phyloP scores from a whole-genome alignment of 116 monocot genomes.

The Dioscorea cayenensis region DNA sequence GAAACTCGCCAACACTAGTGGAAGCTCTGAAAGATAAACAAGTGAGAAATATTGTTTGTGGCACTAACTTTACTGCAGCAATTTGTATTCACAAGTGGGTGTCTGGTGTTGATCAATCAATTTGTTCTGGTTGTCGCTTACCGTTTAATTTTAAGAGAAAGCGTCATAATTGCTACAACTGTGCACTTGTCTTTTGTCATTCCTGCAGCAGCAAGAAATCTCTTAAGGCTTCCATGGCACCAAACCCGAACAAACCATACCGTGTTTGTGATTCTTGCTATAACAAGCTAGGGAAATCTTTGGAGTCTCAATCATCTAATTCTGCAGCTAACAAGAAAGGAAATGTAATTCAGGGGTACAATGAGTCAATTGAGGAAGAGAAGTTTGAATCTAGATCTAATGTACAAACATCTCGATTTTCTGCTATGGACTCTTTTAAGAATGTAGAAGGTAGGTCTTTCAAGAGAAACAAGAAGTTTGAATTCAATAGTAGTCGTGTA shows the following conservation, averaged over 20 bases:
- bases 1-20: slow-evolving; percentile 69
- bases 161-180: slow-evolving; percentile 97
- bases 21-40: slow-evolving; percentile 93
- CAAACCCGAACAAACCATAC: slow-evolving; percentile 84
- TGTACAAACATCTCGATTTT: slow-evolving; percentile 56
- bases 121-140: slow-evolving; percentile 87
- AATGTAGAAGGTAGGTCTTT: slow-evolving; percentile 45
- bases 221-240: slow-evolving; percentile 92
- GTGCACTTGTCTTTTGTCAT: slow-evolving; percentile 94
- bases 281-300: slow-evolving; percentile 60
- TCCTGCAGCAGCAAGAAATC: slow-evolving; percentile 94
- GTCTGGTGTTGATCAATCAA: slow-evolving; percentile 88
- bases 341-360: slow-evolving; percentile 34
- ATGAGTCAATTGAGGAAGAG: slow-evolving; percentile 65
- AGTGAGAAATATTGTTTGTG: slow-evolving; percentile 84
- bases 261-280: slow-evolving; percentile 91
- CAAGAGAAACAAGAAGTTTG: slow-evolving; percentile 85
- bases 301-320: slow-evolving; percentile 56
- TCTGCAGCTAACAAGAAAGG: slow-evolving; percentile 49
- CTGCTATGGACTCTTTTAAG: slow-evolving; percentile 83
- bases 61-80: slow-evolving; percentile 86
- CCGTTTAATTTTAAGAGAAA: slow-evolving; percentile 97
- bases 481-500: slow-evolving; percentile 76
- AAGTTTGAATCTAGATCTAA: slow-evolving; percentile 56
- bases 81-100: slow-evolving; percentile 98